Evolutionary conservation across 805 yeast genomes (phyloP).

Genomic region (Candida dajiaensis): DNA sequence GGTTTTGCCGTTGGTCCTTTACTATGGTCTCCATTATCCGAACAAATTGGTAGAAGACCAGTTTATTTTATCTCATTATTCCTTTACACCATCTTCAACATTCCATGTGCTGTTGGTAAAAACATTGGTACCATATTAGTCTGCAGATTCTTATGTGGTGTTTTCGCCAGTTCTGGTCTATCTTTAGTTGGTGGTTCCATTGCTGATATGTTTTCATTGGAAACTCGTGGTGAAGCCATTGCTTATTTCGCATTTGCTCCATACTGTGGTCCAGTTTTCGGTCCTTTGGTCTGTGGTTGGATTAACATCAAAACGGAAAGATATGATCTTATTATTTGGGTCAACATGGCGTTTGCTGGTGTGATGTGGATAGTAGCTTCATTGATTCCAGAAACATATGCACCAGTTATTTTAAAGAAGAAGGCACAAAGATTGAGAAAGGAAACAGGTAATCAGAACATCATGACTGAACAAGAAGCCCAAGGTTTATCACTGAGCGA

Average conservation of each 20-base stretch:
- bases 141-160: constrained; percentile 84
- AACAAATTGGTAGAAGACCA: constrained; percentile 79
- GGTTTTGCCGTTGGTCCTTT: constrained; percentile 88
- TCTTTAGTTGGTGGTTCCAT: constrained; percentile 88
- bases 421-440: constrained; percentile 64
- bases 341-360: constrained; percentile 89
- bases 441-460: constrained; percentile 75
- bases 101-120: constrained; percentile 81
- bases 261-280: constrained; percentile 87
- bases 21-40: constrained; percentile 85
- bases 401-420: constrained; percentile 68
- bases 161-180: constrained; percentile 76
- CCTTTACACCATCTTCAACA: constrained; percentile 71
- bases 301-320: constrained; percentile 65
- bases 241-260: constrained; percentile 91
- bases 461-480: constrained; percentile 92
- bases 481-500: constrained; percentile 65
- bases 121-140: constrained; percentile 77
- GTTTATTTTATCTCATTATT: constrained; percentile 74
- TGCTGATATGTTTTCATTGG: constrained; percentile 81
- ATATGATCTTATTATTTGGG: constrained; percentile 77
- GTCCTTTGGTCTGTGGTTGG: constrained; percentile 86
- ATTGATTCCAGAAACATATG: constrained; percentile 83
- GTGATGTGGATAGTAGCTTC: constrained; percentile 64
- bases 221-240: constrained; percentile 81